Base-by-base conservation (phyloP, 805 yeast species). In the Starmerella sp. region DNA sequence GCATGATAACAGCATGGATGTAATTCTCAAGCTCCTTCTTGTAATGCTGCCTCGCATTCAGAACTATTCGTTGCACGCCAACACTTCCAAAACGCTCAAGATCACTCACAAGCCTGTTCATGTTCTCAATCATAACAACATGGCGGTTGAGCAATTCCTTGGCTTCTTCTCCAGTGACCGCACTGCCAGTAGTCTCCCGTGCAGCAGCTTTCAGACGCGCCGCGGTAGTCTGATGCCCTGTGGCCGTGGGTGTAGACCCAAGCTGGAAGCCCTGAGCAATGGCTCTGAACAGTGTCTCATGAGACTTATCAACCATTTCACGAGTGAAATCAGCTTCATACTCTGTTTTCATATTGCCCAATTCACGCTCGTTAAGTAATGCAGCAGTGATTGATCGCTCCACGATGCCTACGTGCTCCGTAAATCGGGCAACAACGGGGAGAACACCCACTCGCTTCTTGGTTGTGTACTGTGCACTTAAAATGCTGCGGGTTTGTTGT, bases 101-200 rank as follows among this genome's bases (percentile, higher is more conserved):
- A n/a, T 67, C 68, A 11, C 56, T 57, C 35, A 71, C 66, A 15
- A 81, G 59, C 74, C 80, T 77, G 56, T 77, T 73, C 60, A 77
- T 73, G 63, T 83, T 81, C 55, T 79, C 73, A 51, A 82, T 69
- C 60, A 80, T 64, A 43, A 77, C 74, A 34, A 81, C 68, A 47
- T 73, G 71, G 52, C 71, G 69, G 57, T 72, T 74, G 3, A 72
- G 63, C 52, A 66, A 66, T 59, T 71, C 71, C 60, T 73, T 65
- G 34, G 66, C 65, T 62, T 67, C 68, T 58, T 64, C 63, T 7
- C 49, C 49, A 5, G 39, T 46, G n/a, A 46, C 37, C 15, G 53
- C 57, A 32, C n/a, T 41, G 15, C 54, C 58, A 6, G 56, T 51
- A 10, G 54, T 51, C 10, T 53, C 52, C 9, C 53, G 15, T 5